A percentile compares a stretch with the other conserved stretches of the same genome.
Evolutionary conservation across 2,329 filamentous ascomycete species (phyloP).

Genomic region (Clonostachys solani): DNA sequence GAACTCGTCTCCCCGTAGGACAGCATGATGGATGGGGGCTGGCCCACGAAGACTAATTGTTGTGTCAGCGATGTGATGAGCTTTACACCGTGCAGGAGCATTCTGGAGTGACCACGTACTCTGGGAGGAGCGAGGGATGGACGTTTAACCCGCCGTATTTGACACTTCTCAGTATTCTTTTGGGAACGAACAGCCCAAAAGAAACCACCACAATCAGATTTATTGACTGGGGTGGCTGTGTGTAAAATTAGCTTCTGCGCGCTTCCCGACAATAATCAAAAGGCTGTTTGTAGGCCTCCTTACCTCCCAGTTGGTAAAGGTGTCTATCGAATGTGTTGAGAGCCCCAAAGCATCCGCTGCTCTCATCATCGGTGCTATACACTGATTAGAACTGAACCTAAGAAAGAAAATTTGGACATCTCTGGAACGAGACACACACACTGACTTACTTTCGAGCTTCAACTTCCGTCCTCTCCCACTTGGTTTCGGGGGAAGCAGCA

Average conservation of each 20-base stretch:
- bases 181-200: slow-evolving; percentile 86
- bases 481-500: slow-evolving; percentile 76
- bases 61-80: no score
- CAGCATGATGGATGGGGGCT: slow-evolving; percentile 81
- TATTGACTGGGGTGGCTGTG: slow-evolving; percentile 52
- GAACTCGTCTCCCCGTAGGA: slow-evolving; percentile 54
- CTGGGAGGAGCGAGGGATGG: slow-evolving; percentile 85
- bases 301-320: slow-evolving; percentile 78
- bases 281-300: slow-evolving; percentile 15
- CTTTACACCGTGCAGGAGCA: no score
- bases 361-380: not conserved
- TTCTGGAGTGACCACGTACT: slow-evolving; percentile 41
- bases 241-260: not conserved
- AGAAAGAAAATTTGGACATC: no score
- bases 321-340: slow-evolving; percentile 69
- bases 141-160: slow-evolving; percentile 89
- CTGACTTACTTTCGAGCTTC: slow-evolving; percentile 55
- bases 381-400: no score
- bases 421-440: no score
- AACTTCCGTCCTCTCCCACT: slow-evolving; percentile 69
- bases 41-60: slow-evolving; percentile 68
- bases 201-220: slow-evolving; percentile 91
- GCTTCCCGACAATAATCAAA: not conserved
- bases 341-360: slow-evolving; percentile 58
- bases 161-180: slow-evolving; percentile 63